Conservation (phyloP, 2,329 filamentous ascomycete species). For the Apiospora phragmitis region DNA sequence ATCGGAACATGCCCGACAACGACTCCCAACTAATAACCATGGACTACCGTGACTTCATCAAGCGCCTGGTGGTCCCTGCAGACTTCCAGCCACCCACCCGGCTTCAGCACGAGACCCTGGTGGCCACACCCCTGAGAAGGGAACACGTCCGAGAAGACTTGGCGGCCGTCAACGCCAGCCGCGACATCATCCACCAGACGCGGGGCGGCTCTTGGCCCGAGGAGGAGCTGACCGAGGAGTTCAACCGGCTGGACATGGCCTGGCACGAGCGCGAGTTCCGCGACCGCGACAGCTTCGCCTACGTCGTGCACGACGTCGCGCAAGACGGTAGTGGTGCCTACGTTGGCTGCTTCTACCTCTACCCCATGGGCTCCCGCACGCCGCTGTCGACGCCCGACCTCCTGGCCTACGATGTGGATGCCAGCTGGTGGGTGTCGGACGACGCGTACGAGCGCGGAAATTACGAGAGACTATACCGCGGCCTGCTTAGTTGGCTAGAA, state of each 20-base stretch:
- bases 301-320: not conserved
- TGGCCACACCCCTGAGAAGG: not conserved
- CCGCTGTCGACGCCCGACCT: not conserved
- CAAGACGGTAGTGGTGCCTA: not conserved
- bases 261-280: slow-evolving; percentile 11
- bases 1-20: not conserved
- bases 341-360: slow-evolving; percentile 11
- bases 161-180: slow-evolving; percentile 9
- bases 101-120: not conserved
- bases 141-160: slow-evolving; percentile 8
- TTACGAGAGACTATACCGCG: slow-evolving; percentile 1
- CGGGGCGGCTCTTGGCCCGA: slow-evolving; percentile 11
- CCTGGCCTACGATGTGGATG: slow-evolving; percentile 7
- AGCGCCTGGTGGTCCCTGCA: not conserved
- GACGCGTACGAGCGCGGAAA: not conserved
- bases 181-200: not conserved
- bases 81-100: not conserved
- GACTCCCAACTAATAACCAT: not conserved
- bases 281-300: slow-evolving; percentile 8
- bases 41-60: slow-evolving; percentile 4
- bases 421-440: slow-evolving; percentile 6
- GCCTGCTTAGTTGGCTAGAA: not conserved
- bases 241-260: slow-evolving; percentile 5
- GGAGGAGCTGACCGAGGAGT: slow-evolving; percentile 8
- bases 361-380: slow-evolving; percentile 7